A percentile compares a stretch with the other conserved stretches of the same genome.
phyloP scores from a whole-genome alignment of 2,329 filamentous ascomycete species.

The Colletotrichum aenigma region DNA sequence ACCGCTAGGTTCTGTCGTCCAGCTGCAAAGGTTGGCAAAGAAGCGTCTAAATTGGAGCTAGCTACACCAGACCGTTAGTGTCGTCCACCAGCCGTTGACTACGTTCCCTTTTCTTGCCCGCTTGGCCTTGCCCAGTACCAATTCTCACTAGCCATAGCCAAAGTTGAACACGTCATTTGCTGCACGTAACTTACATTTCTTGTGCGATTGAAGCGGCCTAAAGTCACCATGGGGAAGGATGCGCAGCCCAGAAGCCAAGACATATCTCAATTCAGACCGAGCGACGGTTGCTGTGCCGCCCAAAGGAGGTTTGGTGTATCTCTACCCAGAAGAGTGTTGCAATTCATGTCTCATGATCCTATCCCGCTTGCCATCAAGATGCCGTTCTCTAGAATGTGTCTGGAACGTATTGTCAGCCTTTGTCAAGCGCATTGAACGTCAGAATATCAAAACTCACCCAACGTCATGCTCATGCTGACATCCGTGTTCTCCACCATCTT shows the following conservation, averaged over 20 bases:
- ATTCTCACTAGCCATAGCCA: not conserved
- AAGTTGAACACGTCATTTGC: not conserved
- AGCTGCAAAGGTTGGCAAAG: not conserved
- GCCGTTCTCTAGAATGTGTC: conserved; percentile 14
- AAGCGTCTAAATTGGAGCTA: not conserved
- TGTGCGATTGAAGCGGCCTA: not conserved
- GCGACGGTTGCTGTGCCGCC: not conserved
- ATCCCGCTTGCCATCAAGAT: not conserved
- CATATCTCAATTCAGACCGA: conserved; percentile 3
- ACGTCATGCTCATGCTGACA: conserved; percentile 76
- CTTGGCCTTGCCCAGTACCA: not conserved
- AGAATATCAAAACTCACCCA: conserved; percentile 53
- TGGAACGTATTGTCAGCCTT: not conserved
- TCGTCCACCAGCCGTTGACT: not conserved
- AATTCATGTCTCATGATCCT: conserved; percentile 21
- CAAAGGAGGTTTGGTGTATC: not conserved
- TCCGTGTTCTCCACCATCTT: conserved; percentile 98
- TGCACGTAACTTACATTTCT: not conserved
- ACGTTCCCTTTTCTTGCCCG: not conserved
- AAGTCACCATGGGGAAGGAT: not conserved
- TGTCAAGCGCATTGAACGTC: not conserved
- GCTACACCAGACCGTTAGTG: not conserved
- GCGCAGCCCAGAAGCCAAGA: not conserved
- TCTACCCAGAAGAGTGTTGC: conserved; percentile 16
- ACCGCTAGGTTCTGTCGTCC: not conserved